Evolutionary conservation across 495 filamentous ascomycete species (phyloP).

Genomic region (Xylaria grammica): DNA sequence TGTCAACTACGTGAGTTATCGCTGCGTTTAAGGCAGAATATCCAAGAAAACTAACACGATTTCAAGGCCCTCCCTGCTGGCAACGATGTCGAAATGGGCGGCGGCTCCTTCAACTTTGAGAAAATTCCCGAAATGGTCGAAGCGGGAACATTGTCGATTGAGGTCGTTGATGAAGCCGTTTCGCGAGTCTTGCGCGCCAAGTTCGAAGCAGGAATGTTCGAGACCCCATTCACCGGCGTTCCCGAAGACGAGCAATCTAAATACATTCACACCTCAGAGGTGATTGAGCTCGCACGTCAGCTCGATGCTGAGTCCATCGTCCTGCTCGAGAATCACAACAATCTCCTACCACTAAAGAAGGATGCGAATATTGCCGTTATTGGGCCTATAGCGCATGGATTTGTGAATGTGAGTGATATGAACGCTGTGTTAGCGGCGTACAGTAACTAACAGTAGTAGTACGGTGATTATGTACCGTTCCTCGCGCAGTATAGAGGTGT

Average conservation of each 20-base stretch:
- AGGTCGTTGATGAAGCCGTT: constrained; percentile 67
- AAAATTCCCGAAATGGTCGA: constrained; percentile 67
- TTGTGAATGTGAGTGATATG: constrained; percentile 65
- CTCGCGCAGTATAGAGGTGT: constrained; percentile 64
- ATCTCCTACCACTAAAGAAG: constrained; percentile 64
- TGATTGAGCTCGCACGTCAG: constrained; percentile 60
- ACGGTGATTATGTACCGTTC: constrained; percentile 72
- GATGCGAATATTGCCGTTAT: constrained; percentile 70
- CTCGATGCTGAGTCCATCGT: constrained; percentile 73
- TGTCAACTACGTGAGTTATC: constrained; percentile 31
- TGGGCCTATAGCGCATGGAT: constrained; percentile 74
- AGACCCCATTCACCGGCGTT: constrained; percentile 65
- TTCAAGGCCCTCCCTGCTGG: constrained; percentile 63
- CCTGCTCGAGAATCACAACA: constrained; percentile 69
- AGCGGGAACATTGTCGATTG: constrained; percentile 59
- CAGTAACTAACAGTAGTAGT: constrained; percentile 42
- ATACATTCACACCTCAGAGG: constrained; percentile 62
- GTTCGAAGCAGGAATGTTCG: constrained; percentile 70
- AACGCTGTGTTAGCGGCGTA: neutral
- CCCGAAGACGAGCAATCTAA: constrained; percentile 55
- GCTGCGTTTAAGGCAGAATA: constrained; percentile 41
- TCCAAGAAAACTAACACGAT: neutral
- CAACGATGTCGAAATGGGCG: constrained; percentile 79
- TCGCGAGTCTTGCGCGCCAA: constrained; percentile 65
- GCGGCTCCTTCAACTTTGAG: constrained; percentile 71